Evolutionary conservation across 192 early-diverging fungal genomes (phyloP), one percentile per base, ranked within the genome.

Genomic region (Haplosporangium gracile): DNA sequence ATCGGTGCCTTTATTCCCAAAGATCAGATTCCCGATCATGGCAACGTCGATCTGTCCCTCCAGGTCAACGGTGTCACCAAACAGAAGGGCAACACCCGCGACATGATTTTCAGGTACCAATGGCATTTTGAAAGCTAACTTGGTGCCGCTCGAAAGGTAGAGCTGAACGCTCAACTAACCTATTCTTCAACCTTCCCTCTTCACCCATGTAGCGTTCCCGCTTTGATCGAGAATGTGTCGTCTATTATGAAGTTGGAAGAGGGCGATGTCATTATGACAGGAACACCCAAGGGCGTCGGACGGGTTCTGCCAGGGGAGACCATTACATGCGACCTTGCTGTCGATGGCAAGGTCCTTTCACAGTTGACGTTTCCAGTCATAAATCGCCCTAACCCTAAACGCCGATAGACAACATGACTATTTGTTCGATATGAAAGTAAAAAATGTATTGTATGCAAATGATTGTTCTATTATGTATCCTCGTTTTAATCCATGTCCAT

Each of bases 231-330:
- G 75, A 91, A 97, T 80, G 92, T 98, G 60, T 94, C 94, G 70
- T 90, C 93, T 2, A 95, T 98, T 75, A 98, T 98, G 97, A 95
- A 89, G 36, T 88, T 99, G 15, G 94, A 99, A 70, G 90, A 90
- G 11, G 98, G 97, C 26, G 98, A 99, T 88, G 88, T 98, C 29
- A 90, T 99, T 29, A 88, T 99, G 39, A 98, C 98, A 22, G 97
- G 93, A 40, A 99, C 98, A 24, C 98, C 98, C 18, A 88, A 91
- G 68, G 97, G 98, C 11, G 97, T 98, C 16, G 97, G 97, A 6
- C 94, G 93, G 2, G 94, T 98, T 57, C 40, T 77, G 18, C 84
- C 94, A 20, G 97, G 97, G n/a, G 92, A 98, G 75, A 91, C 88
- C 45, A 89, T 99, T 16, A 94, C 91, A 36, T 96, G 93, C 40